Evolutionary conservation across 108 stramenopile species (phyloP).

Genomic region (Cyclotella cryptica): DNA sequence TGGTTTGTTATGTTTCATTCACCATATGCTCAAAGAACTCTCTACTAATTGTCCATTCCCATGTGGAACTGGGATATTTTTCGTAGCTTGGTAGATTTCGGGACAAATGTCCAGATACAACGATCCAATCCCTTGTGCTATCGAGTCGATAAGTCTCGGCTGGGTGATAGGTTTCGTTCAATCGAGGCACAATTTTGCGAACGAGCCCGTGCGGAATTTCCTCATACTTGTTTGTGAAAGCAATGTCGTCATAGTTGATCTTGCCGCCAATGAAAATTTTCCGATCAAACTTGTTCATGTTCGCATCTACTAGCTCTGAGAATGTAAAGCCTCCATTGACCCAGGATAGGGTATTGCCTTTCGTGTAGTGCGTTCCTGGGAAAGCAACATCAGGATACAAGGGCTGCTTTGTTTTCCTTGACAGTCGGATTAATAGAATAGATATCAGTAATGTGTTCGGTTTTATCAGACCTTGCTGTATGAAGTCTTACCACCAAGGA

Average conservation of each 20-base stretch:
- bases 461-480: too few relatives aligned
- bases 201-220: conserved; percentile 68
- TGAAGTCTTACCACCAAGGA: conserved; percentile 57
- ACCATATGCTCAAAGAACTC: conserved; percentile 63
- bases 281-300: conserved; percentile 36
- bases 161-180: not conserved
- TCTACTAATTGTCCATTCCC: conserved; percentile 65
- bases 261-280: conserved; percentile 71
- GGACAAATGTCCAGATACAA: conserved; percentile 24
- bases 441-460: not conserved
- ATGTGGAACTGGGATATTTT: conserved; percentile 52
- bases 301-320: conserved; percentile 64
- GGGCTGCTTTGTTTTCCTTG: conserved; percentile 49
- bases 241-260: conserved; percentile 58
- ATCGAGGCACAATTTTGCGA: conserved; percentile 35
- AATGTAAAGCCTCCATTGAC: conserved; percentile 62
- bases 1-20: not conserved
- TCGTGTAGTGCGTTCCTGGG: conserved; percentile 60
- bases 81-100: conserved; percentile 26
- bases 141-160: conserved; percentile 32
- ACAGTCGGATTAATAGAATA: not conserved
- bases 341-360: conserved; percentile 29
- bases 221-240: conserved; percentile 52
- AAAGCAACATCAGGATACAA: conserved; percentile 58
- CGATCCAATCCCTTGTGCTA: conserved; percentile 32